These are phyloP conservation scores for Nitzschia sp. DNA, from an alignment of 108 stramenopile genomes.

Conservation along the genomic window DNA sequence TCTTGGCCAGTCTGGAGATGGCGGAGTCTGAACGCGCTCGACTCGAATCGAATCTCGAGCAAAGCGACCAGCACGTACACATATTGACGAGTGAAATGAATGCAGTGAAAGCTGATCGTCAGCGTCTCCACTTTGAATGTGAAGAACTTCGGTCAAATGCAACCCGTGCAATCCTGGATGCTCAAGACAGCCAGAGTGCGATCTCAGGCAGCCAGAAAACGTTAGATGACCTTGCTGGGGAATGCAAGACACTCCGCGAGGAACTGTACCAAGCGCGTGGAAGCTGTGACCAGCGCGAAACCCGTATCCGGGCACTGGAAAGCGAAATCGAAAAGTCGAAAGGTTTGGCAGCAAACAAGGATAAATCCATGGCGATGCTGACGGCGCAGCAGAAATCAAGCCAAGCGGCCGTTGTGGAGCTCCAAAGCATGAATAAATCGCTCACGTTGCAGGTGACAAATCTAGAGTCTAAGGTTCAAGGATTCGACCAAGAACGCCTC, in stretches of 20 bases:
- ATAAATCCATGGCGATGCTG: conserved; percentile 12
- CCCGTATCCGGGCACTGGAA: not conserved
- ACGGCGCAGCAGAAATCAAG: conserved; percentile 9
- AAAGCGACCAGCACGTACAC: not conserved
- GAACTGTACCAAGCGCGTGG: not conserved
- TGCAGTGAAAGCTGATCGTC: not conserved
- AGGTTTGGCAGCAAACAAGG: not conserved
- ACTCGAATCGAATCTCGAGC: not conserved
- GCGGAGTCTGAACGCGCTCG: no score
- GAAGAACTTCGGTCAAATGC: not conserved
- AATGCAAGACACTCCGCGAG: not conserved
- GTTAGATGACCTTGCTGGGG: conserved; percentile 1
- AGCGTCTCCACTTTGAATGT: not conserved
- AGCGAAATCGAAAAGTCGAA: not conserved
- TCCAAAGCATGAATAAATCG: conserved; percentile 1
- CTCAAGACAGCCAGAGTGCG: not conserved
- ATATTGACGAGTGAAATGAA: not conserved
- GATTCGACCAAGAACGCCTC: conserved; percentile 1
- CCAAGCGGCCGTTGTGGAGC: not conserved
- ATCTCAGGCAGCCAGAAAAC: not conserved
- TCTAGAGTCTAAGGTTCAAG: conserved; percentile 1
- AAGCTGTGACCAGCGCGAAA: not conserved
- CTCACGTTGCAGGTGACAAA: conserved; percentile 1
- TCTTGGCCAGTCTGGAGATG: not conserved
- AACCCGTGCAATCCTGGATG: not conserved